Base-by-base conservation (phyloP, 192 early-diverging fungal genomes). In the Linnemannia elongata region DNA sequence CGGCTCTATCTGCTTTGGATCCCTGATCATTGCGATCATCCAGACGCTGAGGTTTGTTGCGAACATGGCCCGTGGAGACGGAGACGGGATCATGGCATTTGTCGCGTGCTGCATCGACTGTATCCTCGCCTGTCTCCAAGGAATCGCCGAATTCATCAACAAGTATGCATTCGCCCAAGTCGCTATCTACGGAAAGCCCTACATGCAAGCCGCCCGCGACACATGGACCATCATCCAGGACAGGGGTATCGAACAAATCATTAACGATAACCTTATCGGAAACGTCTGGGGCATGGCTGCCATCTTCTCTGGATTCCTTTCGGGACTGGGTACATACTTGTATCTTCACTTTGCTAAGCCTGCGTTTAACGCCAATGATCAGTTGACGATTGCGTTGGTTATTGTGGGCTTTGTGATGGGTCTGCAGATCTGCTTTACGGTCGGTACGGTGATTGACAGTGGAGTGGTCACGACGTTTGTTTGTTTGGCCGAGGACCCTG, bases 401-500 rank as follows among this genome's bases (percentile, higher is more conserved):
- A 88, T 96, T 73, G 78, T 95, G 39, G 92, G 91, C 70, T 95
- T 97, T 54, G 82, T 99, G 44, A 91, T 98, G 77, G 97, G 96
- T 20, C 83, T 94, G n/a, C 92, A 95, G 80, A 94, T 97, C 89
- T 97, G 97, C 74, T 93, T 92, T 74, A 92, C 96, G 27, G 82
- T 97, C 45, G 90, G 93, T 38, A 94, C 93, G 63, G 96, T 96
- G 54, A 97, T 99, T 78, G 93, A 96, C 49, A 94, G 93, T 75
- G 97, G 97, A n/a, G 94, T 95, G 0, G 90, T 95, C n/a, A 96
- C 98, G 24, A 98, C 98, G 1, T 99, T 98, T 93, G 98, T 99
- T 6, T 99, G 97, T 82, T 75, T 99, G 27, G 94, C 95, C 18
- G 96, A 96, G 85, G 96, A 97, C 74, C 97, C 96, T n/a, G 92